Conservation (phyloP, 2,329 filamentous ascomycete genomes). For the Fusarium brevicatenulatum region DNA sequence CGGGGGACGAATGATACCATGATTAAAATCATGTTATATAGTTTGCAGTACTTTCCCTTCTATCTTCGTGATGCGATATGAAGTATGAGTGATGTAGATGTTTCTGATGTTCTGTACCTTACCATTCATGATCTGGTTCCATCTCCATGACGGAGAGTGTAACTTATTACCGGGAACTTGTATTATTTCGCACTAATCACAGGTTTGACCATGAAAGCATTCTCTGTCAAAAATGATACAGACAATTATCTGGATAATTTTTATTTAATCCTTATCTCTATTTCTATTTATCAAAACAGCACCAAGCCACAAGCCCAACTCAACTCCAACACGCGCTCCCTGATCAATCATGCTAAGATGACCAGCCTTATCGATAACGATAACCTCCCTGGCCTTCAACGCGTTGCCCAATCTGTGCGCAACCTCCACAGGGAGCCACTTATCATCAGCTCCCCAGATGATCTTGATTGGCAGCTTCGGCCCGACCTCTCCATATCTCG, state of each 20-base stretch:
- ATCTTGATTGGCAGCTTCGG: conserved; percentile 52
- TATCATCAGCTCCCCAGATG: conserved; percentile 56
- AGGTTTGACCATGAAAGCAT: background rate
- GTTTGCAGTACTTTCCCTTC: too few relatives aligned
- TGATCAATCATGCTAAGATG: conserved; percentile 59
- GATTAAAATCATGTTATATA: too few relatives aligned
- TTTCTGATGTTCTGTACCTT: too few relatives aligned
- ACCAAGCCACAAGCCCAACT: conserved; percentile 50
- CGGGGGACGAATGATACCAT: too few relatives aligned
- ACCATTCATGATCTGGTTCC: too few relatives aligned
- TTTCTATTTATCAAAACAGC: fast-evolving
- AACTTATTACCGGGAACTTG: too few relatives aligned
- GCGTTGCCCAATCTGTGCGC: conserved; percentile 45
- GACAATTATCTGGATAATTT: fast-evolving
- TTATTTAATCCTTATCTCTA: fast-evolving
- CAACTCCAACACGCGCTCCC: conserved; percentile 50
- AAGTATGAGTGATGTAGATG: too few relatives aligned
- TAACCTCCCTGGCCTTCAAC: conserved; percentile 46
- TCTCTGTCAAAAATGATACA: fast-evolving
- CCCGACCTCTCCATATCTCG: conserved; percentile 50
- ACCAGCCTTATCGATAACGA: conserved; percentile 51
- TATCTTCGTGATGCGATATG: too few relatives aligned
- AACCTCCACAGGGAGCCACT: conserved; percentile 55
- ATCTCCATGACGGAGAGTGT: too few relatives aligned
- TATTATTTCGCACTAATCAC: too few relatives aligned